Evolutionary conservation across 768 basidiomycete species (phyloP), one percentile per base, ranked within the genome.

Genomic region (Termitomyces sp.): DNA sequence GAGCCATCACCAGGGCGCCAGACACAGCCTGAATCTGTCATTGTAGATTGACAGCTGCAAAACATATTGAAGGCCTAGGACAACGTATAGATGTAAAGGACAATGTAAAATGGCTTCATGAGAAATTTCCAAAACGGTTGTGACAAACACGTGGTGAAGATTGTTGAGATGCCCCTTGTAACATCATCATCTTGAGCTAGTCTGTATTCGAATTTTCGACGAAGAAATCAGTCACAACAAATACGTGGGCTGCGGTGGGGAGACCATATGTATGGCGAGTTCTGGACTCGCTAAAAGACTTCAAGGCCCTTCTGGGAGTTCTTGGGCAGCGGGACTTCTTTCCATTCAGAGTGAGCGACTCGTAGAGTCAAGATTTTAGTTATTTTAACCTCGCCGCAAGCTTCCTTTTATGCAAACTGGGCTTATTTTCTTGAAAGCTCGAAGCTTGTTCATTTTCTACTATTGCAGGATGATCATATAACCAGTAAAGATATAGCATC

Each of bases 1-100:
- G 52, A 61, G 0, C 56, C 59, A 53, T 77, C 74, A 41, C 73
- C 71, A 11, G 80, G 79, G 63, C 72, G 70, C 82, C 82, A 83
- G 20, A 78, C 71, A 16, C 56, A 52, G 40, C 64, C 64, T 18
- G 51, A 26, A n/a, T 50, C 51, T 20, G 28, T 3, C n/a, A 53
- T 46, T 16, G 59, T 44, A 20, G 52, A 47, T 38, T 58, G 56
- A 52, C 60, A 63, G 18, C 57, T 57, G 48, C 62, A 63, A 32
- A 46, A 22, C 57, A 58, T 58, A 36, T 32, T 35, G 30, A 6
- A 36, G 28, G 18, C 1, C 35, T 36, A 36, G 13, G 4, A 9
- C 11, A 10, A 10, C 1, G 8, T 33, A 33, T 5, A 33, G n/a
- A 49, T 20, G 11, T 11, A 5, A 14, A 7, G 5, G 41, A 20